Evolutionary conservation across 495 filamentous ascomycete genomes (phyloP).

Genomic region (Annulohypoxylon moriforme): DNA sequence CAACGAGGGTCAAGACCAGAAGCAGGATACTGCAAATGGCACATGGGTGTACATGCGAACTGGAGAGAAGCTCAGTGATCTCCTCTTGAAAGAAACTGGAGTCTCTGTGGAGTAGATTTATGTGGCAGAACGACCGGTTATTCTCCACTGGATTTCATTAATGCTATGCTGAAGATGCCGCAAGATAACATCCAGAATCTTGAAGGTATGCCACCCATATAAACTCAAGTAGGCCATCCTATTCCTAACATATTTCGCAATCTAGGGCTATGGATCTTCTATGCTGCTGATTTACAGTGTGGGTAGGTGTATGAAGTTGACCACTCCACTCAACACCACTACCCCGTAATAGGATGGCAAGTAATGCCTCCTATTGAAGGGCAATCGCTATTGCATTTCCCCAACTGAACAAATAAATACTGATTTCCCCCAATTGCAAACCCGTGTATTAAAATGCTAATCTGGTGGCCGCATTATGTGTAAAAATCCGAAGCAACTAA

Average conservation of each 20-base stretch:
- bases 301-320: neutral
- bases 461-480: neutral
- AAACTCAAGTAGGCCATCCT: neutral
- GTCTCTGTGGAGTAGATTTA: constrained; percentile 48
- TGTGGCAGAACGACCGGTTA: neutral
- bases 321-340: neutral
- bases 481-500: neutral
- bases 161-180: neutral
- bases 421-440: neutral
- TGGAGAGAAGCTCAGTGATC: constrained; percentile 74
- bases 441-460: neutral
- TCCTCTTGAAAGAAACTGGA: constrained; percentile 77
- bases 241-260: neutral
- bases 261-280: neutral
- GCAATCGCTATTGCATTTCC: neutral
- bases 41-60: constrained; percentile 91
- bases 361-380: neutral
- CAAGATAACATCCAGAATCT: neutral
- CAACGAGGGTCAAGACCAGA: constrained; percentile 76
- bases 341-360: neutral
- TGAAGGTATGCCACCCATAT: neutral
- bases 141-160: neutral
- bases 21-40: constrained; percentile 73
- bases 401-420: neutral
- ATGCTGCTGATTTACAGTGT: neutral